These are phyloP conservation scores for Chaetothyriales sp. DNA, from an alignment of 2,329 filamentous ascomycete genomes.

Conservation along the genomic window DNA sequence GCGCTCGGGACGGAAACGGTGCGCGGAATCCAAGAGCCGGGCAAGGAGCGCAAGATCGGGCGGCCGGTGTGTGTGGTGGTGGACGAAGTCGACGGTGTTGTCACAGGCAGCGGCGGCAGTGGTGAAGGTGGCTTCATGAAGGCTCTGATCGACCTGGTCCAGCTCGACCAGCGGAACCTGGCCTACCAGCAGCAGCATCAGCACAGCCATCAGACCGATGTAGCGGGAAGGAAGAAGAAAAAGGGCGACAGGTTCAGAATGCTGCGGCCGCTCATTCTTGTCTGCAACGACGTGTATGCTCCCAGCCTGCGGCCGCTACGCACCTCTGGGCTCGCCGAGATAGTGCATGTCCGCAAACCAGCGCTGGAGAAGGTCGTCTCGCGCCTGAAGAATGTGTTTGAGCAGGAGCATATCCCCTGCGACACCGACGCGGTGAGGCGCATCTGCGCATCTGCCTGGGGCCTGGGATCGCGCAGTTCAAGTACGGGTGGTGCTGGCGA, in stretches of 20 bases:
- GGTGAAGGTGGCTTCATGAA: constrained; percentile 90
- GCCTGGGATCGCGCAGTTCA: constrained; percentile 44
- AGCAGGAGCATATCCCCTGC: constrained; percentile 73
- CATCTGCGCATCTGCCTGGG: constrained; percentile 51
- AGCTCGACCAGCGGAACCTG: constrained; percentile 71
- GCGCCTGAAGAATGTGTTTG: constrained; percentile 69
- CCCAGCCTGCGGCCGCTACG: constrained; percentile 71
- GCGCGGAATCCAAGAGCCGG: constrained; percentile 41
- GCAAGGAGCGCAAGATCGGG: constrained; percentile 52
- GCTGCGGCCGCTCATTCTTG: constrained; percentile 74
- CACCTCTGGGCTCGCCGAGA: constrained; percentile 71
- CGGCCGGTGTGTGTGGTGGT: constrained; percentile 86
- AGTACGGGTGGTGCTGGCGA: constrained; percentile 29
- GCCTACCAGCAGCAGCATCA: constrained; percentile 17
- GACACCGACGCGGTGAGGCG: constrained; percentile 77
- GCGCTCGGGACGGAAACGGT: constrained; percentile 91
- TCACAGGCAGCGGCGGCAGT: constrained; percentile 55
- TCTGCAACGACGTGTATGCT: constrained; percentile 96
- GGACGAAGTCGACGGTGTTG: constrained; percentile 91
- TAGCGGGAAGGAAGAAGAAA: constrained; percentile 33
- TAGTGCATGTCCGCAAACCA: constrained; percentile 82
- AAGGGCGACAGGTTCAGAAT: constrained; percentile 78
- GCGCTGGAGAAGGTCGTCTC: constrained; percentile 70
- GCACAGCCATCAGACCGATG: constrained; percentile 3
- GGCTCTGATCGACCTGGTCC: constrained; percentile 78